A percentile compares a stretch with the other conserved stretches of the same genome.
phyloP scores from a whole-genome alignment of 1,139 yeast species.

The Meyerozyma carpophila region DNA sequence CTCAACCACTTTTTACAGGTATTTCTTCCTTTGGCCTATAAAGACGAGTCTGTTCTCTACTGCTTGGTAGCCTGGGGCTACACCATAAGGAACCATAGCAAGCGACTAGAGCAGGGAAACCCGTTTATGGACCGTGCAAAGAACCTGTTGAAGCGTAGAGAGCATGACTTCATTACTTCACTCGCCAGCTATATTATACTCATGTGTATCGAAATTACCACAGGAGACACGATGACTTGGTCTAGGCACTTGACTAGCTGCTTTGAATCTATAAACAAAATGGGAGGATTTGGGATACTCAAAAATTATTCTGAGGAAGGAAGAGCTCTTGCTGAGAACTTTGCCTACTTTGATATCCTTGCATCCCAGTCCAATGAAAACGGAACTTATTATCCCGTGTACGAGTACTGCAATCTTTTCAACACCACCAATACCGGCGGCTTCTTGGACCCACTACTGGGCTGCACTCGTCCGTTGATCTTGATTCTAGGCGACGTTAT shows the following conservation, averaged over 20 bases:
- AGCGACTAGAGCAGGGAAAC: constrained; percentile 1
- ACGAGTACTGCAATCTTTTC: constrained; percentile 9
- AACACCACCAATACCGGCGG: background rate
- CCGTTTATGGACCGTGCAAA: background rate
- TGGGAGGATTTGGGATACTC: constrained; percentile 21
- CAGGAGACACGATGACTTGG: constrained; percentile 30
- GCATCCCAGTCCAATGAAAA: constrained; percentile 23
- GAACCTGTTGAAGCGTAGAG: background rate
- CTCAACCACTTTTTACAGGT: constrained; percentile 23
- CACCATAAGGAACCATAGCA: constrained; percentile 1
- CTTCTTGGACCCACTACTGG: constrained; percentile 14
- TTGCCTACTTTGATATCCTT: constrained; percentile 21
- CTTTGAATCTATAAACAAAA: constrained; percentile 21
- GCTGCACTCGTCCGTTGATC: constrained; percentile 14
- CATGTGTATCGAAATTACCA: constrained; percentile 28
- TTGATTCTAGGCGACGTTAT: constrained; percentile 13
- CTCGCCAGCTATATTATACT: constrained; percentile 25
- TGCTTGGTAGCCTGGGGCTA: constrained; percentile 28
- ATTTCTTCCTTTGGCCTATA: constrained; percentile 27
- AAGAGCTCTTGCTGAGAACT: constrained; percentile 5
- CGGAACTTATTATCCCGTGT: constrained; percentile 19
- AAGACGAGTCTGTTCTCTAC: constrained; percentile 20
- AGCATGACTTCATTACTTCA: constrained; percentile 16
- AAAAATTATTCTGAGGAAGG: constrained; percentile 18
- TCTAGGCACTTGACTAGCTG: constrained; percentile 22